These are phyloP conservation scores for Linnemannia exigua DNA, from an alignment of 192 early-diverging fungal genomes.

Conservation along the genomic window DNA sequence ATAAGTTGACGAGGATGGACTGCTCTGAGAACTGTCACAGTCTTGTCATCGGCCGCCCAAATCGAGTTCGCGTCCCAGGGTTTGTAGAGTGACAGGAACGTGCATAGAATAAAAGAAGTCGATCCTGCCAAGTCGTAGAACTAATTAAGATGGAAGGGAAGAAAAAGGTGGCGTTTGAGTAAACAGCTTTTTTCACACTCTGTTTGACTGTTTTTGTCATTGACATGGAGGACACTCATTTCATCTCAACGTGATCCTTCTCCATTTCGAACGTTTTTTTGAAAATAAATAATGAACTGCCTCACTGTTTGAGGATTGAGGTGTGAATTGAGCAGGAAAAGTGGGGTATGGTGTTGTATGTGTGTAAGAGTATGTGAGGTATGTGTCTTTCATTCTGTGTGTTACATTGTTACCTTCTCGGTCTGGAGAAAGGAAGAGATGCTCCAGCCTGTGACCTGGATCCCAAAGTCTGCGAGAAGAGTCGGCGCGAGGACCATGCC, in stretches of 20 bases:
- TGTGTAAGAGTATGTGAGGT: background rate
- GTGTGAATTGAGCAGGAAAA: background rate
- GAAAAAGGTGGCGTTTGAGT: background rate
- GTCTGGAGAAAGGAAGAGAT: constrained; percentile 43
- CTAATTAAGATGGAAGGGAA: background rate
- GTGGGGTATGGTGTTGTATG: background rate
- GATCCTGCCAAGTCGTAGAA: constrained; percentile 55
- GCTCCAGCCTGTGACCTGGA: constrained; percentile 28
- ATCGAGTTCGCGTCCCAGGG: constrained; percentile 17
- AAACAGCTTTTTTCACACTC: background rate
- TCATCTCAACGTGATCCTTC: background rate
- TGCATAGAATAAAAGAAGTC: constrained; percentile 36
- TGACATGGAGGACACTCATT: background rate
- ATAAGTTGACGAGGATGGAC: constrained; percentile 52
- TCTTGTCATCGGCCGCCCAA: background rate
- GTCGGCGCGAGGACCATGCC: constrained; percentile 14
- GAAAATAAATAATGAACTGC: background rate
- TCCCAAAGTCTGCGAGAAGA: constrained; percentile 25
- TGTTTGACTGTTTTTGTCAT: background rate
- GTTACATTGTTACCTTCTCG: too few species aligned
- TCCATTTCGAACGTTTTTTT: background rate
- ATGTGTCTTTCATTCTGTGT: background rate
- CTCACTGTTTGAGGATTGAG: background rate
- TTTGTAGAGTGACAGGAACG: constrained; percentile 36
- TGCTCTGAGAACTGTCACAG: background rate